phyloP scores from a whole-genome alignment of 257 asterid genomes.

The Perilla frutescens region DNA sequence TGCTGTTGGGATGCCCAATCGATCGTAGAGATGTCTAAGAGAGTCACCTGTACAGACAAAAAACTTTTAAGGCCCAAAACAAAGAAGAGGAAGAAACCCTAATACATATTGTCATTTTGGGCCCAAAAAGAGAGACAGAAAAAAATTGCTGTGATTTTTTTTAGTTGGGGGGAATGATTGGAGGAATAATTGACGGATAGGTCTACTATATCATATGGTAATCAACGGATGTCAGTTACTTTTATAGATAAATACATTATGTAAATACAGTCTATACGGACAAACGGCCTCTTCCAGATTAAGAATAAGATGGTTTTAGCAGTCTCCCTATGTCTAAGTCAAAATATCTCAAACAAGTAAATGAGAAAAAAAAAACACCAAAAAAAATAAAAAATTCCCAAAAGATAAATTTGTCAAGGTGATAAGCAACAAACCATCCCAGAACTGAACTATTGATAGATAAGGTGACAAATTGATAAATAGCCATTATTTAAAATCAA shows the following conservation, averaged over 20 bases:
- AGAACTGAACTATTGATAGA: conserved; percentile 13
- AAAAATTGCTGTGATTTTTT: too few species aligned
- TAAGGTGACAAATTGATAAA: neutral
- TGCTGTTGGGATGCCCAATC: too few species aligned
- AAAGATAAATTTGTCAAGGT: neutral
- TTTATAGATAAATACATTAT: neutral
- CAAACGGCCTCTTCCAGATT: neutral
- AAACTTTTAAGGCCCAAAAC: too few species aligned
- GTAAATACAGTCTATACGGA: neutral
- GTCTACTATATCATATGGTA: neutral
- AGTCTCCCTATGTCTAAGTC: neutral
- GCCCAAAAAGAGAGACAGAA: too few species aligned
- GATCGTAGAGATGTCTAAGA: too few species aligned
- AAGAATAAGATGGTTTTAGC: conserved; percentile 2
- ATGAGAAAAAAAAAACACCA: neutral
- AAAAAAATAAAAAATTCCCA: neutral
- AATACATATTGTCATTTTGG: too few species aligned
- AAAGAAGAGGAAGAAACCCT: too few species aligned
- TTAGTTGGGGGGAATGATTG: too few species aligned
- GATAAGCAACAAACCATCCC: conserved; percentile 1
- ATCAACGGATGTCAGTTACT: neutral
- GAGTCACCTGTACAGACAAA: too few species aligned
- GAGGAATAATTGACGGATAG: conserved; percentile 4
- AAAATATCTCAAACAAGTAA: conserved; percentile 2
- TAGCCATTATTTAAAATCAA: too few species aligned